phyloP scores from a whole-genome alignment of 805 yeast genomes.

The Scheffersomyces stipitis region DNA sequence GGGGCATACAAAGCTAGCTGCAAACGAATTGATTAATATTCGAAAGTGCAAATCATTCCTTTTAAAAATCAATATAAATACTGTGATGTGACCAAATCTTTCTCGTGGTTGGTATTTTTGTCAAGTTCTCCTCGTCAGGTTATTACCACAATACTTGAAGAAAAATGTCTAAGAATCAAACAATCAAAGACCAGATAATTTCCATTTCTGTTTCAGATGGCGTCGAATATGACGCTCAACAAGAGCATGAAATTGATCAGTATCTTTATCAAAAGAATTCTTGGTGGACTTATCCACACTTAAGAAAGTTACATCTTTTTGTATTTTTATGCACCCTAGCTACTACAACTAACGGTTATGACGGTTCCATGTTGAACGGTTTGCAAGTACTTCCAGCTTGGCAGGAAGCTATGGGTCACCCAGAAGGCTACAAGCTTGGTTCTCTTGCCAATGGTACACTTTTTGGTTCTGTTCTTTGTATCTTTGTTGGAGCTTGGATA shows the following conservation, averaged over 20 bases:
- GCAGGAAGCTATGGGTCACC: conserved; percentile 33
- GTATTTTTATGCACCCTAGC: conserved; percentile 44
- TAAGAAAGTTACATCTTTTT: conserved; percentile 35
- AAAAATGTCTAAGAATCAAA: too few relatives aligned
- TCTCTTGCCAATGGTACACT: conserved; percentile 19
- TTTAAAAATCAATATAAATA: too few relatives aligned
- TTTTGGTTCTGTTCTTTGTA: conserved; percentile 39
- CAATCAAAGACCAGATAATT: too few relatives aligned
- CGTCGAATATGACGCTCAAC: neutral
- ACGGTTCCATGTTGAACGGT: conserved; percentile 45
- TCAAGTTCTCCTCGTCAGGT: too few relatives aligned
- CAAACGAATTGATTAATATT: too few relatives aligned
- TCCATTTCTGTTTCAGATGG: neutral
- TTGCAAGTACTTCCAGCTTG: conserved; percentile 46
- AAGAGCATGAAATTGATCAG: neutral
- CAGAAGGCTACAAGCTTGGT: conserved; percentile 19
- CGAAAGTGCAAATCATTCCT: too few relatives aligned
- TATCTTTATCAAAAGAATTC: conserved; percentile 12
- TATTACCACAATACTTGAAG: too few relatives aligned
- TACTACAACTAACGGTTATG: conserved; percentile 41
- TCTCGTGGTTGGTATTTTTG: too few relatives aligned
- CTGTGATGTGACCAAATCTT: too few relatives aligned
- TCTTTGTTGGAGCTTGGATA: conserved; percentile 26
- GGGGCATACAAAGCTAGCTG: too few relatives aligned
- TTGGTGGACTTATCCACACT: conserved; percentile 38